Percentiles rank a stretch among this genome's conserved stretches.
phyloP scores from a whole-genome alignment of 2,329 filamentous ascomycete genomes.

The Diplodia seriata region DNA sequence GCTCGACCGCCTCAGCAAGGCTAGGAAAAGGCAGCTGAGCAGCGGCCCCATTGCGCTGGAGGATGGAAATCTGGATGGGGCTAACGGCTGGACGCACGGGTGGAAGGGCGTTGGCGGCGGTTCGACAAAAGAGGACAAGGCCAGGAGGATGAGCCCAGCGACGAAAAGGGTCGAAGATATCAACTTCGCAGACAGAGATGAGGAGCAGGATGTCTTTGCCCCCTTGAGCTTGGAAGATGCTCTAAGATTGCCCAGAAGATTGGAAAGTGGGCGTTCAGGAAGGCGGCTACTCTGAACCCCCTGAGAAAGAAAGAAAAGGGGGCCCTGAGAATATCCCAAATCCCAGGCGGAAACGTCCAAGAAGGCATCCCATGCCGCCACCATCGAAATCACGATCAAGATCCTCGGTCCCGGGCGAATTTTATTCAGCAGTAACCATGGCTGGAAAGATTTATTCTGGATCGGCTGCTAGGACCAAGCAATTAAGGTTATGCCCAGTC shows the following conservation, averaged over 20 bases:
- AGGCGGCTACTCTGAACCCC: not conserved
- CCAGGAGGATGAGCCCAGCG: constrained; percentile 13
- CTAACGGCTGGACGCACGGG: not conserved
- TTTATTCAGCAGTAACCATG: not conserved
- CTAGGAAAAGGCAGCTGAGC: constrained; percentile 20
- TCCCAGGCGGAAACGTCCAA: not conserved
- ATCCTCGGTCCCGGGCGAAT: not conserved
- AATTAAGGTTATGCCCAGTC: not conserved
- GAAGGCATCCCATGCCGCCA: not conserved
- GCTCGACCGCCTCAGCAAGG: constrained; percentile 50
- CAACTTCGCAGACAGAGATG: constrained; percentile 8
- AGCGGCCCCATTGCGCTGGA: not conserved
- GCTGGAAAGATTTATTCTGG: not conserved
- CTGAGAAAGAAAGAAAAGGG: not conserved
- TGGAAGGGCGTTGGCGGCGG: not conserved
- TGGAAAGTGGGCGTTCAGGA: constrained; percentile 9
- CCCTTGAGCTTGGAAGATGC: constrained; percentile 22
- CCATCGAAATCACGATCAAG: not conserved
- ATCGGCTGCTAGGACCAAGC: not conserved
- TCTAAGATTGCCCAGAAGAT: not conserved
- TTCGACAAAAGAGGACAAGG: constrained; percentile 5
- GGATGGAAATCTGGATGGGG: not conserved
- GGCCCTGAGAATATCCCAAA: not conserved
- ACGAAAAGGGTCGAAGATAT: constrained; percentile 5
- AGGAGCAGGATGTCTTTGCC: constrained; percentile 21